A percentile compares a stretch with the other conserved stretches of the same genome.
These are phyloP conservation scores for Mortierella sp. DNA, from an alignment of 371 early-diverging fungal genomes.

Conservation along the genomic window DNA sequence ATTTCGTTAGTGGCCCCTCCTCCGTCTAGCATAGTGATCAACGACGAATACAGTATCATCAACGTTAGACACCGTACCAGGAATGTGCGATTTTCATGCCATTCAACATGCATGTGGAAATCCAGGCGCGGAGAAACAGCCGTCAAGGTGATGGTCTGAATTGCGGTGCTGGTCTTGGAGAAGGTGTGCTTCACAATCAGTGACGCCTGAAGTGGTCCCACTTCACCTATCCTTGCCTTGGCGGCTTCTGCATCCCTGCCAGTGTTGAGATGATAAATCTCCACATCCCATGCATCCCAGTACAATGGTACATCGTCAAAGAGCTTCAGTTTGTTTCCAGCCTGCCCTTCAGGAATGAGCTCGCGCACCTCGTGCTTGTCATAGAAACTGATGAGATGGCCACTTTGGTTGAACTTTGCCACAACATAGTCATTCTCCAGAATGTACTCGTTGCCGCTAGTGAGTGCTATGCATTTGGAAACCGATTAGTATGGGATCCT, in stretches of 20 bases:
- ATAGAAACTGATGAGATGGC: constrained; percentile 73
- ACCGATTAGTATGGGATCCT: background rate
- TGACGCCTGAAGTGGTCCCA: constrained; percentile 86
- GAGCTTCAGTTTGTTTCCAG: constrained; percentile 83
- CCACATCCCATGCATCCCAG: constrained; percentile 76
- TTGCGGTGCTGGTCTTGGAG: constrained; percentile 70
- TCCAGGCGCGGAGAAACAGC: constrained; percentile 79
- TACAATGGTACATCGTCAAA: constrained; percentile 82
- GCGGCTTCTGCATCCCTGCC: constrained; percentile 61
- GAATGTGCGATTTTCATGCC: constrained; percentile 92
- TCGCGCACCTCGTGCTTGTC: constrained; percentile 78
- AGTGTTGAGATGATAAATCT: constrained; percentile 92
- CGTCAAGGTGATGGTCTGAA: constrained; percentile 80
- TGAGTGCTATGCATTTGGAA: constrained; percentile 41
- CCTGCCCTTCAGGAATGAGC: constrained; percentile 68
- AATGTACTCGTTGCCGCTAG: constrained; percentile 56
- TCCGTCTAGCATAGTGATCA: no score
- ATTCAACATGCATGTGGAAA: constrained; percentile 87
- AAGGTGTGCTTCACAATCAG: constrained; percentile 73
- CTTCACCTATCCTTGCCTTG: constrained; percentile 60
- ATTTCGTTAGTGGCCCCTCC: no score
- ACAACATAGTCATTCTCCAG: constrained; percentile 79
- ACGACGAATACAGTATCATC: no score
- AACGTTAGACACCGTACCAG: no score
- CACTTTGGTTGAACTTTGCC: constrained; percentile 76